These are phyloP conservation scores for Lactarius pseudohatsudake DNA, from an alignment of 768 basidiomycete species.

Conservation along the genomic window DNA sequence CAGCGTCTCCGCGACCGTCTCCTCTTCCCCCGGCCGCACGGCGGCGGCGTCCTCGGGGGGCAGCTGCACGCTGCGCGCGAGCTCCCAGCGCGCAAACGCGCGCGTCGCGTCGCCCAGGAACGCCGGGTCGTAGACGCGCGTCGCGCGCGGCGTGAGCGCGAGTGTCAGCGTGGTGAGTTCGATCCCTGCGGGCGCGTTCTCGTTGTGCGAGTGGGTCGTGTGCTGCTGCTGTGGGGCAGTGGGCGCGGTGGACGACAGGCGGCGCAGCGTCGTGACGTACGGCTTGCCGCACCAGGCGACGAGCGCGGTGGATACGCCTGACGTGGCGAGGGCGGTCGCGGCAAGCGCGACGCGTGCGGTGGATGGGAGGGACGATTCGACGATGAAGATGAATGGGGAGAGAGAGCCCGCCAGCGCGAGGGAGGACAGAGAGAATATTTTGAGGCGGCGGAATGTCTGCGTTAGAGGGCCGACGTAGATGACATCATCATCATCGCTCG, in stretches of 20 bases:
- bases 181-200: slow-evolving; percentile 46
- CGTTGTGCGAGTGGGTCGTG: slow-evolving; percentile 28
- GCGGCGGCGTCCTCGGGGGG: slow-evolving; percentile 39
- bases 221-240: slow-evolving; percentile 31
- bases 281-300: slow-evolving; percentile 72
- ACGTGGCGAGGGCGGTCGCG: slow-evolving; percentile 67
- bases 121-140: slow-evolving; percentile 71
- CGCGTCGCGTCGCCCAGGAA: slow-evolving; percentile 67
- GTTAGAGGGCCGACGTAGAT: slow-evolving; percentile 74
- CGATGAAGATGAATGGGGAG: slow-evolving; percentile 77
- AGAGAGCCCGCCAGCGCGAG: slow-evolving; percentile 65
- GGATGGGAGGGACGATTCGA: slow-evolving; percentile 74
- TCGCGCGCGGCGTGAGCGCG: slow-evolving; percentile 56
- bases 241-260: slow-evolving; percentile 33
- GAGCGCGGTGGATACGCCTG: slow-evolving; percentile 69
- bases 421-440: slow-evolving; percentile 81
- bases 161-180: slow-evolving; percentile 72
- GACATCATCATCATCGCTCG: slow-evolving; percentile 32
- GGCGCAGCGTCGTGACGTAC: slow-evolving; percentile 66
- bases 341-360: slow-evolving; percentile 69
- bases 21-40: slow-evolving; percentile 53
- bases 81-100: slow-evolving; percentile 80
- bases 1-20: slow-evolving; percentile 78
- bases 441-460: slow-evolving; percentile 71
- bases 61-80: slow-evolving; percentile 54